These are phyloP conservation scores for Selaginella moellendorffii DNA, from an alignment of 75 land plant species.

Conservation along the genomic window DNA sequence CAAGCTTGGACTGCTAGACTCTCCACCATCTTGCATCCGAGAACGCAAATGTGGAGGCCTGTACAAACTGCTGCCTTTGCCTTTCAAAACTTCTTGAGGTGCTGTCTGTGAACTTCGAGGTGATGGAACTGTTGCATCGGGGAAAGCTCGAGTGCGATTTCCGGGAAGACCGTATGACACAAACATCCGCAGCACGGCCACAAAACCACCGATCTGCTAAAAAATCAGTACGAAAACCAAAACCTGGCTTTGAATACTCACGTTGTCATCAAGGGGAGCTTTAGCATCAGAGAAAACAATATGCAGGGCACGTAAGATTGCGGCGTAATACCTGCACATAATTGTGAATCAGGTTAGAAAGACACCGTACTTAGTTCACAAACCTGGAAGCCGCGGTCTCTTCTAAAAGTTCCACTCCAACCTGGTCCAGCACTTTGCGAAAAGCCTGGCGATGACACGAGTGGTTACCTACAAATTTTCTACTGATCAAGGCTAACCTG, in stretches of 20 bases:
- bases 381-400: slow-evolving; percentile 12
- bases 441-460: slow-evolving; percentile 4
- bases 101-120: no score
- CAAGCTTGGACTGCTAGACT: not conserved
- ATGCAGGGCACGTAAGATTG: slow-evolving; percentile 62
- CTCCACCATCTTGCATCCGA: not conserved
- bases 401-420: slow-evolving; percentile 4
- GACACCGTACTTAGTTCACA: not conserved
- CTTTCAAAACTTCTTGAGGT: slow-evolving; percentile 14
- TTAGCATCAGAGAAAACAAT: slow-evolving; percentile 55
- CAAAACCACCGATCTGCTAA: slow-evolving; percentile 73
- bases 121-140: no score
- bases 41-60: slow-evolving; percentile 75
- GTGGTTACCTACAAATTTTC: no score
- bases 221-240: not conserved
- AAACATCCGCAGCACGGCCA: slow-evolving; percentile 50
- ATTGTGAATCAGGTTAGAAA: not conserved
- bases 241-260: slow-evolving; percentile 14
- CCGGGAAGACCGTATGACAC: slow-evolving; percentile 51
- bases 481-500: not conserved
- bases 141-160: no score
- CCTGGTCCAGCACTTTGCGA: slow-evolving; percentile 3
- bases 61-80: slow-evolving; percentile 34
- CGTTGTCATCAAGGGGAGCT: slow-evolving; percentile 66
- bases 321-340: slow-evolving; percentile 76